These are phyloP conservation scores for Cladorrhinum sp. DNA, from an alignment of 2,329 filamentous ascomycete genomes.

Conservation along the genomic window DNA sequence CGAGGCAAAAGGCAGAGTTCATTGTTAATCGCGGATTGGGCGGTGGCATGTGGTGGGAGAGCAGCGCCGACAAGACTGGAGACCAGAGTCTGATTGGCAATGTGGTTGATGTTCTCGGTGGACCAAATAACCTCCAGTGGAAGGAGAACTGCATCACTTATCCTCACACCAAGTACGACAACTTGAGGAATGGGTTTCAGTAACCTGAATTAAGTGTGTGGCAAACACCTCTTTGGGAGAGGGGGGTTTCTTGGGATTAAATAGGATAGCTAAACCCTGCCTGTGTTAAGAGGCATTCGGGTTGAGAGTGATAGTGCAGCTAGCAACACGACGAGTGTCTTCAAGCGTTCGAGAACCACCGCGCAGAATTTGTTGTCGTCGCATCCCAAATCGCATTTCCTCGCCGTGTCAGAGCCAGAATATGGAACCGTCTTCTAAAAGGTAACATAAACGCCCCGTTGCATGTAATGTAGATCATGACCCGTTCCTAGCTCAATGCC, in stretches of 20 bases:
- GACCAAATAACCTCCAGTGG: slow-evolving; percentile 47
- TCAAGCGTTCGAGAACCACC: slow-evolving; percentile 6
- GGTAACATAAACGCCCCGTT: slow-evolving; percentile 36
- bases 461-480: slow-evolving; percentile 27
- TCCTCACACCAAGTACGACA: slow-evolving; percentile 68
- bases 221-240: background rate
- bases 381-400: slow-evolving; percentile 32
- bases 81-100: slow-evolving; percentile 65
- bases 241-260: background rate
- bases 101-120: slow-evolving; percentile 59
- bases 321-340: background rate
- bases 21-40: slow-evolving; percentile 67
- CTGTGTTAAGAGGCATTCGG: background rate
- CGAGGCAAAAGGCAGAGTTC: slow-evolving; percentile 67
- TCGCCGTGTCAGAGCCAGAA: slow-evolving; percentile 29
- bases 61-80: slow-evolving; percentile 68
- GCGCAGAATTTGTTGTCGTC: slow-evolving; percentile 13
- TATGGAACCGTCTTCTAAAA: slow-evolving; percentile 28
- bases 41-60: slow-evolving; percentile 98
- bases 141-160: slow-evolving; percentile 60
- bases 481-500: slow-evolving; percentile 30
- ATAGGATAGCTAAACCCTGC: slow-evolving; percentile 3
- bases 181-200: slow-evolving; percentile 57
- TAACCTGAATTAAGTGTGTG: slow-evolving; percentile 30
- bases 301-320: background rate